A percentile compares a stretch with the other conserved stretches of the same genome.
These are phyloP conservation scores for Aquilaria malaccensis DNA, from an alignment of 345 rosid species.

Conservation along the genomic window DNA sequence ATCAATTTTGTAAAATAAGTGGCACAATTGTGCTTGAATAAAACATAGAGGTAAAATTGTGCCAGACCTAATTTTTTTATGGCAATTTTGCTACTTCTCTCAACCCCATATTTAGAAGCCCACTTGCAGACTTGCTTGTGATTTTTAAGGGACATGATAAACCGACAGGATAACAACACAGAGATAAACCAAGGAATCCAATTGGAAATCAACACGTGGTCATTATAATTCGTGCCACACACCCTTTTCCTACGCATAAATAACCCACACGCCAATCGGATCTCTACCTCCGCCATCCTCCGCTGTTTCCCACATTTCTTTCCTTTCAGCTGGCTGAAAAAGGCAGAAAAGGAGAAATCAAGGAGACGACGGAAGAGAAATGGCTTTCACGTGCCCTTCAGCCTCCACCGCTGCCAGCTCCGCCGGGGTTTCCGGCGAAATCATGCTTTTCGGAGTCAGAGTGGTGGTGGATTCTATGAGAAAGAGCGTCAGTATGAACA, in stretches of 20 bases:
- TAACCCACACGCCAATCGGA: slow-evolving; percentile 6
- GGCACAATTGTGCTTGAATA: too few relatives aligned
- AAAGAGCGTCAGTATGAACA: slow-evolving; percentile 83
- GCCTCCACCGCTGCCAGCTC: slow-evolving; percentile 11
- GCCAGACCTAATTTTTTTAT: too few relatives aligned
- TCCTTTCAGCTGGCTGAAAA: slow-evolving; percentile 19
- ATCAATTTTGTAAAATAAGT: too few relatives aligned
- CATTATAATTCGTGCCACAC: slow-evolving; percentile 14
- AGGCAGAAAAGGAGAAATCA: not conserved
- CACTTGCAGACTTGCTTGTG: too few relatives aligned
- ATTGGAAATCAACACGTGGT: slow-evolving; percentile 10
- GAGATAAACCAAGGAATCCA: not conserved
- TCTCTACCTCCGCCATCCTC: slow-evolving; percentile 13
- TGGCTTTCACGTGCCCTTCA: slow-evolving; percentile 27
- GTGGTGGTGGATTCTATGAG: slow-evolving; percentile 92
- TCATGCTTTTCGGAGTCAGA: slow-evolving; percentile 87
- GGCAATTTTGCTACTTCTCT: too few relatives aligned
- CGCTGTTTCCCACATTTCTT: not conserved
- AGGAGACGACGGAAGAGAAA: not conserved
- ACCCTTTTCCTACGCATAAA: not conserved
- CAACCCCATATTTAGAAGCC: too few relatives aligned
- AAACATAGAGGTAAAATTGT: too few relatives aligned
- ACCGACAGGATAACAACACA: not conserved
- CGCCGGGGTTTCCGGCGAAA: slow-evolving; percentile 27
- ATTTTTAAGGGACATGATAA: slow-evolving; percentile 5